Percentiles rank a stretch among this genome's conserved stretches.
These are phyloP conservation scores for Vishniacozyma victoriae DNA, from an alignment of 768 basidiomycete genomes.

Conservation along the genomic window DNA sequence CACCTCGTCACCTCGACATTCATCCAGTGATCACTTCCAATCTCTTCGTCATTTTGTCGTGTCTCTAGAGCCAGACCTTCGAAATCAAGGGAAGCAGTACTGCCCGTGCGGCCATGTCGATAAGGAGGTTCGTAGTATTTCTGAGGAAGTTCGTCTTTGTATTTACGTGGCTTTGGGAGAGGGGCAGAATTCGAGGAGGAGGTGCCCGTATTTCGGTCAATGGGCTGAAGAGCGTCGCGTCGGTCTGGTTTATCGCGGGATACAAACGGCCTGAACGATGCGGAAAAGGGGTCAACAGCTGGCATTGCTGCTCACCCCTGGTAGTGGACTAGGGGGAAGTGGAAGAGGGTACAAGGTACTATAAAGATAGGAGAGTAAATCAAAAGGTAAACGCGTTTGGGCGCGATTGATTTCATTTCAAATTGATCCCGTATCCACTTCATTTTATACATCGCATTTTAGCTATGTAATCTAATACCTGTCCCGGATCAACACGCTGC, in stretches of 20 bases:
- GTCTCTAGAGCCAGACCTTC: background rate
- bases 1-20: slow-evolving; percentile 23
- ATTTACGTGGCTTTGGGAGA: slow-evolving; percentile 13
- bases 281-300: slow-evolving; percentile 31
- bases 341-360: too few relatives aligned
- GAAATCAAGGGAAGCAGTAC: slow-evolving; percentile 2
- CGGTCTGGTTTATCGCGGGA: slow-evolving; percentile 18
- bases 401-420: background rate
- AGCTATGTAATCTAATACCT: background rate
- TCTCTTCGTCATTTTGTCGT: background rate
- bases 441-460: background rate
- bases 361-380: background rate
- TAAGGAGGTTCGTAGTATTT: slow-evolving; percentile 20
- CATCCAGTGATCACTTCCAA: slow-evolving; percentile 44
- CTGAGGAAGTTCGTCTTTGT: slow-evolving; percentile 11
- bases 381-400: background rate
- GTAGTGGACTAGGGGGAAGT: too few relatives aligned
- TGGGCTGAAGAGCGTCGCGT: too few relatives aligned
- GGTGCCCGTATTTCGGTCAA: too few relatives aligned
- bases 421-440: background rate
- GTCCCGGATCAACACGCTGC: too few relatives aligned
- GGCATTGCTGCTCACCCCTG: too few relatives aligned
- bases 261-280: slow-evolving; percentile 21
- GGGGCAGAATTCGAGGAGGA: background rate
- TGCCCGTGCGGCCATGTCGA: slow-evolving; percentile 10